Conservation (phyloP, 2,329 filamentous ascomycete genomes). For the Epicoccum nigrum region DNA sequence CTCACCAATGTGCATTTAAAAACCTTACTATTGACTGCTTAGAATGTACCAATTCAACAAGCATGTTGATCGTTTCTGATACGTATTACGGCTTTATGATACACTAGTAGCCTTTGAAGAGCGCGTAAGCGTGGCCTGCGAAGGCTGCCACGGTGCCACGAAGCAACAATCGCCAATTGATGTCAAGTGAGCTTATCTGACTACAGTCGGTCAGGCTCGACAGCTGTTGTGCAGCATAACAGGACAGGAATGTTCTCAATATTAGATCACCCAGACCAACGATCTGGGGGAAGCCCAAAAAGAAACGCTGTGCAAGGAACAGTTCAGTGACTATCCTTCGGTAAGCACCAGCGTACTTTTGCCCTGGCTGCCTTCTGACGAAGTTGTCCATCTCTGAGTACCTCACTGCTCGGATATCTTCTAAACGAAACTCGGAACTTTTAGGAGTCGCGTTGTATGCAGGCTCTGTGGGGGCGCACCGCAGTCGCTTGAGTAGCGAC, state of each 20-base stretch:
- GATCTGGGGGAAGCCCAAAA: conserved; percentile 46
- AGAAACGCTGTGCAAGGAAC: conserved; percentile 51
- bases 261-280: conserved; percentile 74
- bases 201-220: not conserved
- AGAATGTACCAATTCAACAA: too few relatives aligned
- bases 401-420: conserved; percentile 48
- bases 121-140: conserved; percentile 34
- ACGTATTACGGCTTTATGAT: not conserved
- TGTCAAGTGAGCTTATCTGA: not conserved
- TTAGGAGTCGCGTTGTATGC: conserved; percentile 43
- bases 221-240: conserved; percentile 25
- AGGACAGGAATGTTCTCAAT: conserved; percentile 66
- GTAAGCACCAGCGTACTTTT: conserved; percentile 39
- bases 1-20: too few relatives aligned
- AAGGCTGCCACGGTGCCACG: conserved; percentile 10
- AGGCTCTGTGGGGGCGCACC: conserved; percentile 49
- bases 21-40: too few relatives aligned
- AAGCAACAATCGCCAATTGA: conserved; percentile 10
- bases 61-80: too few relatives aligned
- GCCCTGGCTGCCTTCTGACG: conserved; percentile 28
- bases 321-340: conserved; percentile 47
- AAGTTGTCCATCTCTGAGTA: conserved; percentile 51
- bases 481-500: conserved; percentile 44
- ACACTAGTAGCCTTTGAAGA: conserved; percentile 35
- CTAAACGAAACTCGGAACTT: conserved; percentile 19